A percentile compares a stretch with the other conserved stretches of the same genome.
Conservation (phyloP, 257 asterid genomes). For the Petrea volubilis region DNA sequence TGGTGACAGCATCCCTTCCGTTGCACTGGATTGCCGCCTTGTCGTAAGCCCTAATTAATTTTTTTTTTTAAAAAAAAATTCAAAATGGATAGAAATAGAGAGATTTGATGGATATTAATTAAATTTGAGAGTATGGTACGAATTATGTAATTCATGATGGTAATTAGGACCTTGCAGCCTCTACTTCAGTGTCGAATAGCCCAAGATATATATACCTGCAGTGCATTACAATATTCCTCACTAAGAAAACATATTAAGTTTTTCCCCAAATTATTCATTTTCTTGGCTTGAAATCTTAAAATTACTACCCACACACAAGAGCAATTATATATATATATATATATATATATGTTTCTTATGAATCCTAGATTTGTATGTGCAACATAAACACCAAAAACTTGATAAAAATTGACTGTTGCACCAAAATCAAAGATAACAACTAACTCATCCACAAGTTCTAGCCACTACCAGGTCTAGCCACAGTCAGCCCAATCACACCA, state of each 20-base stretch:
- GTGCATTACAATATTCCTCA: constrained; percentile 29
- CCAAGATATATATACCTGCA: constrained; percentile 61
- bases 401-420: background rate
- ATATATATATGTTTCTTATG: constrained; percentile 1
- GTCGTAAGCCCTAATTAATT: constrained; percentile 71
- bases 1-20: constrained; percentile 76
- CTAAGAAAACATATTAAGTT: constrained; percentile 10
- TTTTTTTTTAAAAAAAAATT: constrained; percentile 33
- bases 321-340: too few species aligned
- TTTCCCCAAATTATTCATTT: constrained; percentile 16
- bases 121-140: constrained; percentile 25
- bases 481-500: too few species aligned
- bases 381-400: too few species aligned
- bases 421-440: too few species aligned
- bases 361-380: background rate
- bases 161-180: constrained; percentile 53
- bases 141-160: constrained; percentile 30
- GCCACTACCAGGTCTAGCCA: too few species aligned
- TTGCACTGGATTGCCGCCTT: constrained; percentile 72
- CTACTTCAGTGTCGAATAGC: constrained; percentile 54
- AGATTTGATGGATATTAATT: constrained; percentile 9
- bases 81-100: constrained; percentile 2
- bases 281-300: background rate
- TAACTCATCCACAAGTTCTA: too few species aligned
- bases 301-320: background rate